Conservation (phyloP, 305 asterid genomes). For the Fraxinus dipetala region DNA sequence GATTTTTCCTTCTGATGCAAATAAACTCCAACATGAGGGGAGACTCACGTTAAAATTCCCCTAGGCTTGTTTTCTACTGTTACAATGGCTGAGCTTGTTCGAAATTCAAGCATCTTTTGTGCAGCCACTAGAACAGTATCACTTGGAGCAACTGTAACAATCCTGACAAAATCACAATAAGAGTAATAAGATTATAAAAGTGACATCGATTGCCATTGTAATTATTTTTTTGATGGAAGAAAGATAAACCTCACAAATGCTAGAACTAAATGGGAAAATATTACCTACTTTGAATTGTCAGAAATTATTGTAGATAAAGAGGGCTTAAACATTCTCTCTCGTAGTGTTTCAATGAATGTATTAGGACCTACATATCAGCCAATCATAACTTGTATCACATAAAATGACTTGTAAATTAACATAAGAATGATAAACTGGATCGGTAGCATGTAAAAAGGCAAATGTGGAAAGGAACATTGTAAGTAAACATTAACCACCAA, state of each 20-base stretch:
- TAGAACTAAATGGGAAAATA: slow-evolving; percentile 50
- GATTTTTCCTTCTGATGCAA: neutral
- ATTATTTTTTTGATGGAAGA: slow-evolving; percentile 6
- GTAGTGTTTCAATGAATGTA: slow-evolving; percentile 80
- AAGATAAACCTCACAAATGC: neutral
- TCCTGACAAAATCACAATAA: slow-evolving; percentile 34
- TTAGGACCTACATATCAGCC: slow-evolving; percentile 52
- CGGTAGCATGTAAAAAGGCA: slow-evolving; percentile 7
- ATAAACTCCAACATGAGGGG: slow-evolving; percentile 16
- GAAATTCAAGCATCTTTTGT: slow-evolving; percentile 68
- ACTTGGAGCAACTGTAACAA: slow-evolving; percentile 72
- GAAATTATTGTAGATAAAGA: slow-evolving; percentile 78
- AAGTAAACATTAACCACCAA: slow-evolving; percentile 35
- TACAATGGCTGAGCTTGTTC: slow-evolving; percentile 63
- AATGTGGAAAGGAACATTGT: slow-evolving; percentile 2
- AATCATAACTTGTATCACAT: slow-evolving; percentile 14
- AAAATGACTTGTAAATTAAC: slow-evolving; percentile 16
- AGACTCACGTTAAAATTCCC: slow-evolving; percentile 86
- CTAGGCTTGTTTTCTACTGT: slow-evolving; percentile 78
- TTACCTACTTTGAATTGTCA: slow-evolving; percentile 98
- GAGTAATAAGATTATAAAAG: slow-evolving; percentile 2
- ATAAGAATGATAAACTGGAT: neutral
- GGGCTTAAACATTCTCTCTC: slow-evolving; percentile 90
- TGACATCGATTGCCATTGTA: neutral
- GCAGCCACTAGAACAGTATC: slow-evolving; percentile 81